Percentiles rank a stretch among this genome's conserved stretches.
These are phyloP conservation scores for Terfezia claveryi DNA, from an alignment of 495 filamentous ascomycete genomes.

Conservation along the genomic window DNA sequence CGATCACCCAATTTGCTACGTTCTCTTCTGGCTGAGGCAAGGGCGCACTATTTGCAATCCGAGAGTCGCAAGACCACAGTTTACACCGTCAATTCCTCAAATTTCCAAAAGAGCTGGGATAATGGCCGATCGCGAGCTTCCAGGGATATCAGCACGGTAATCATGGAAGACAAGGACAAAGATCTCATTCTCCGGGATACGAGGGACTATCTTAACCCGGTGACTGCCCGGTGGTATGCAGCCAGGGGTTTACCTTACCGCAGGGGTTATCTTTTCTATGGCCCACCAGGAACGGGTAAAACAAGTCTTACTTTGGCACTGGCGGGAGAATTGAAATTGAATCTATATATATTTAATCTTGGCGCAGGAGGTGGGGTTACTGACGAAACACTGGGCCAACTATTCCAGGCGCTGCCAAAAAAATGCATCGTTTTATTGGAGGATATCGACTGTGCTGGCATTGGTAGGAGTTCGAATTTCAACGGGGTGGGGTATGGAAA, in stretches of 20 bases:
- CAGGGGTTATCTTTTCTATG: conserved; percentile 40
- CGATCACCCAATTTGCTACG: conserved; percentile 43
- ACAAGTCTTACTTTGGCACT: conserved; percentile 39
- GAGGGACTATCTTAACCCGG: conserved; percentile 67
- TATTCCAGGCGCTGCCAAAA: conserved; percentile 35
- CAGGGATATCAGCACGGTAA: conserved; percentile 42
- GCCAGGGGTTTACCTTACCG: conserved; percentile 47
- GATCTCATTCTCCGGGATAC: conserved; percentile 54
- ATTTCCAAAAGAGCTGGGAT: conserved; percentile 11
- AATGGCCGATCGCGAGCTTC: conserved; percentile 26
- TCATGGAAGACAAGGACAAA: conserved; percentile 49
- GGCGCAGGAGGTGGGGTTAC: conserved; percentile 28
- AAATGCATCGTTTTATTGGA: conserved; percentile 45
- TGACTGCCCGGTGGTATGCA: conserved; percentile 57
- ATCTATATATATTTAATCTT: conserved; percentile 41
- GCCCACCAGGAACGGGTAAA: conserved; percentile 50
- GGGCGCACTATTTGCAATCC: conserved; percentile 9
- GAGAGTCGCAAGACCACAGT: conserved; percentile 19
- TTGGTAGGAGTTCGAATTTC: conserved; percentile 7
- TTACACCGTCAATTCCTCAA: conserved; percentile 10
- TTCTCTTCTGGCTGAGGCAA: conserved; percentile 41
- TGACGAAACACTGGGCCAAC: conserved; percentile 25
- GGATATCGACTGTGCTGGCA: conserved; percentile 42
- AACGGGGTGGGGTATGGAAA: conserved; percentile 23
- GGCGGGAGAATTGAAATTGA: conserved; percentile 39